Percentiles rank a stretch among this genome's conserved stretches.
Evolutionary conservation across 306 rosid species (phyloP).

Genomic region (Hippophae rhamnoides): DNA sequence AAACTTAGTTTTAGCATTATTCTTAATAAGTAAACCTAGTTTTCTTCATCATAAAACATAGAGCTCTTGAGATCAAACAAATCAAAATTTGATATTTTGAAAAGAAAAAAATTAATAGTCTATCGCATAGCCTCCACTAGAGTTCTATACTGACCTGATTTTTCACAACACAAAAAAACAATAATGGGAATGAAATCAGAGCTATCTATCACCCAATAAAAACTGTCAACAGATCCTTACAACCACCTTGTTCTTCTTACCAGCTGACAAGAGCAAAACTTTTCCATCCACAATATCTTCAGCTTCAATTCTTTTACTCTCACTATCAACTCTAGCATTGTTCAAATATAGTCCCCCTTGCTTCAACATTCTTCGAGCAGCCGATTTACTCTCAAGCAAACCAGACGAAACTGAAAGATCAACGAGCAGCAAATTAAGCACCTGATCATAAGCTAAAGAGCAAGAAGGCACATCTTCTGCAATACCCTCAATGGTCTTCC

Average conservation of each 20-base stretch:
- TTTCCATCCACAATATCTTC: slow-evolving; percentile 81
- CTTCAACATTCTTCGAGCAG: slow-evolving; percentile 77
- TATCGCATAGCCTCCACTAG: too few species aligned
- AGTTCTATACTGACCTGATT: too few species aligned
- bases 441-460: slow-evolving; percentile 59
- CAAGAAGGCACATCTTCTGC: slow-evolving; percentile 83
- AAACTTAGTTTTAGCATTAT: too few species aligned
- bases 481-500: slow-evolving; percentile 77
- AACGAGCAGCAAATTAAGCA: slow-evolving; percentile 45
- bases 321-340: slow-evolving; percentile 65
- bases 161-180: too few species aligned
- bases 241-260: slow-evolving; percentile 91
- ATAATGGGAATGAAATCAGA: too few species aligned
- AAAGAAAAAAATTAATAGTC: too few species aligned
- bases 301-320: slow-evolving; percentile 49
- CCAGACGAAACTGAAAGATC: slow-evolving; percentile 86
- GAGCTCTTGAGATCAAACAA: too few species aligned
- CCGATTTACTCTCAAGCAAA: slow-evolving; percentile 78
- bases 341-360: slow-evolving; percentile 95
- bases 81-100: too few species aligned
- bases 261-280: slow-evolving; percentile 81
- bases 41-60: too few species aligned
- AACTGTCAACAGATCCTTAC: slow-evolving; percentile 34
- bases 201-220: not conserved
- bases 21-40: too few species aligned